Base-by-base conservation (phyloP, 768 basidiomycete genomes). In the Omphalotus guepiniiformis region DNA sequence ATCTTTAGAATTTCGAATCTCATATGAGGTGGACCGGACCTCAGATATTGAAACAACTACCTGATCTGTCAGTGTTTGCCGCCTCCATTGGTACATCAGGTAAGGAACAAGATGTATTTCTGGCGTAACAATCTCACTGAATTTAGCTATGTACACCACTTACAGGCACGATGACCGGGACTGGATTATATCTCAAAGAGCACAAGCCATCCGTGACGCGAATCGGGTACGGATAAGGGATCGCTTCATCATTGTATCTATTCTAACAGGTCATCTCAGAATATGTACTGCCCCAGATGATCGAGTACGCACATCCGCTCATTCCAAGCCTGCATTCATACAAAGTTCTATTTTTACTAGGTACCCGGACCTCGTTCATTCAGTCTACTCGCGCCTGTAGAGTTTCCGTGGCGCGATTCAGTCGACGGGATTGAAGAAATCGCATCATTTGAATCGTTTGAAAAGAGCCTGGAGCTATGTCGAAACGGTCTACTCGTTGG, bases 11-110 rank as follows among this genome's bases (percentile, higher is more conserved):
- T 34, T 60, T 55, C 40, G 47, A 52, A 30, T 52, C 59, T 3
- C 59, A 60, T 35, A 55, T 56, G 51, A 55, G 59, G 18, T 60
- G 59, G 59, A 60, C 57, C 2, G 59, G 59, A 11, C 59, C 59
- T 5, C 59, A 60, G 39, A 56, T 60, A 11, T 21, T 53, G n/a
- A 47, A 57, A n/a, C 59, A 60, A 43, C 41, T 60, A 21, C 58
- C 58, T 21, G 48, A 40, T 26, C 48, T 60, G 27, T 55, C 55
- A 12, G 55, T 56, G 3, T 58, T 60, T 47, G 53, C 59, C 15
- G 54, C 59, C 6, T 54, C 52, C 6, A 51, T 60, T 23, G 57
- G 59, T 19, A 60, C 59, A 8, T 53, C 57, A 1, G 59, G 59
- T 57, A n/a, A n/a, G n/a, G n/a, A n/a, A n/a, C n/a, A n/a, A n/a